Evolutionary conservation across 2,329 filamentous ascomycete genomes (phyloP).

Genomic region (Neofusicoccum umdonicola): DNA sequence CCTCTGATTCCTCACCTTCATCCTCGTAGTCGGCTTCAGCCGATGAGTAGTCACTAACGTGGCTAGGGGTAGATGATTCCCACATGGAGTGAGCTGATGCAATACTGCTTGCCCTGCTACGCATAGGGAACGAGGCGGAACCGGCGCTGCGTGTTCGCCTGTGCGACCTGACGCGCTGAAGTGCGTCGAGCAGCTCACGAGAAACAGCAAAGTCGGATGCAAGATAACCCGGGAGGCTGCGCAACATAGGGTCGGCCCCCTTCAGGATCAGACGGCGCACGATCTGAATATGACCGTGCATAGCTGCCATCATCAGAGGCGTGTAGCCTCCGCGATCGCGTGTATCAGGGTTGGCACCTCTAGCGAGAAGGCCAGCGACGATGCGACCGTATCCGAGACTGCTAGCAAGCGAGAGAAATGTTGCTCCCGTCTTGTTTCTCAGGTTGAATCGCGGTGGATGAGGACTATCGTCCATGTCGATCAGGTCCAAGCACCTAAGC

Average conservation of each 20-base stretch:
- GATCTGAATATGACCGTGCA: slow-evolving; percentile 73
- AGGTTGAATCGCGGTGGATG: slow-evolving; percentile 67
- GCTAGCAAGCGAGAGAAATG: slow-evolving; percentile 76
- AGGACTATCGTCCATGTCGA: slow-evolving; percentile 73
- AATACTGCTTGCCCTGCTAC: slow-evolving; percentile 64
- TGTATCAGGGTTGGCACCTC: slow-evolving; percentile 73
- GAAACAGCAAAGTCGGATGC: slow-evolving; percentile 70
- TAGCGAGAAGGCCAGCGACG: slow-evolving; percentile 71
- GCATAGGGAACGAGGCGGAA: slow-evolving; percentile 48
- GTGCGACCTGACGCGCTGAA: slow-evolving; percentile 61
- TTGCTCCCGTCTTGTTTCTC: slow-evolving; percentile 66
- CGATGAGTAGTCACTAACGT: slow-evolving; percentile 1
- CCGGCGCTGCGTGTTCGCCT: slow-evolving; percentile 65
- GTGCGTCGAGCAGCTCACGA: slow-evolving; percentile 61
- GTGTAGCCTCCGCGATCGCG: slow-evolving; percentile 79
- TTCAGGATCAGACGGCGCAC: slow-evolving; percentile 70
- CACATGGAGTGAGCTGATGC: slow-evolving; percentile 66
- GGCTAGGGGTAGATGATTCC: slow-evolving; percentile 45
- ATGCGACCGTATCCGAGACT: slow-evolving; percentile 73
- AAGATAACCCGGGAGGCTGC: slow-evolving; percentile 68
- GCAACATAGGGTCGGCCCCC: slow-evolving; percentile 68
- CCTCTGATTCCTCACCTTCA: slow-evolving; percentile 15
- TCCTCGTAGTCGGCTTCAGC: slow-evolving; percentile 16
- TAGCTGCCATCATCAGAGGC: slow-evolving; percentile 75
- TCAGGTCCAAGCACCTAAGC: slow-evolving; percentile 71